Percentiles rank a stretch among this genome's conserved stretches.
Conservation (phyloP, 345 rosid species). For the Dipteronia dyeriana region DNA sequence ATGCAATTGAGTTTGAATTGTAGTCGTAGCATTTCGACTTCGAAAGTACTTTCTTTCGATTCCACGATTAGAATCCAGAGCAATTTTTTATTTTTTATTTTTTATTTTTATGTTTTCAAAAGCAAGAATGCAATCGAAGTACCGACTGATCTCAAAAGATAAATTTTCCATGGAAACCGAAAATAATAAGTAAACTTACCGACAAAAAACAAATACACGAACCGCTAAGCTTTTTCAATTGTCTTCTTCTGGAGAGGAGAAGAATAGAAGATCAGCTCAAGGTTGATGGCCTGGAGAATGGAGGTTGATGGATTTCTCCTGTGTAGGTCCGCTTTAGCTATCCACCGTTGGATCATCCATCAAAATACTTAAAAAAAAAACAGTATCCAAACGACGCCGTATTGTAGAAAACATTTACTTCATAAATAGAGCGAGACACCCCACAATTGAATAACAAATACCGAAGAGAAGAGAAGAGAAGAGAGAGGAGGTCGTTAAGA, state of each 20-base stretch:
- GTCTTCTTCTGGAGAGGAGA: background rate
- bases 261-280: background rate
- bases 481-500: background rate
- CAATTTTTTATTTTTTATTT: background rate
- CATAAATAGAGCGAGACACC: no score
- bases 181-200: background rate
- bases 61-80: background rate
- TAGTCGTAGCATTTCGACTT: background rate
- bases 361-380: background rate
- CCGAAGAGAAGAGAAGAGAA: background rate
- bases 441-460: background rate
- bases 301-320: background rate
- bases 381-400: background rate
- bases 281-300: background rate
- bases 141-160: background rate
- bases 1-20: background rate
- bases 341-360: background rate
- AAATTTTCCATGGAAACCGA: background rate
- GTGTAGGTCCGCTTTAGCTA: background rate
- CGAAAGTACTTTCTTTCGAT: background rate
- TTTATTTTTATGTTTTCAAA: background rate
- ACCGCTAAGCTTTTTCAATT: background rate
- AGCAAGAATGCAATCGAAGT: conserved; percentile 8
- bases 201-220: background rate
- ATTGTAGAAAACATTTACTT: background rate